A percentile compares a stretch with the other conserved stretches of the same genome.
These are phyloP conservation scores for Discostella pseudostelligera DNA, from an alignment of 108 stramenopile genomes.

Conservation along the genomic window DNA sequence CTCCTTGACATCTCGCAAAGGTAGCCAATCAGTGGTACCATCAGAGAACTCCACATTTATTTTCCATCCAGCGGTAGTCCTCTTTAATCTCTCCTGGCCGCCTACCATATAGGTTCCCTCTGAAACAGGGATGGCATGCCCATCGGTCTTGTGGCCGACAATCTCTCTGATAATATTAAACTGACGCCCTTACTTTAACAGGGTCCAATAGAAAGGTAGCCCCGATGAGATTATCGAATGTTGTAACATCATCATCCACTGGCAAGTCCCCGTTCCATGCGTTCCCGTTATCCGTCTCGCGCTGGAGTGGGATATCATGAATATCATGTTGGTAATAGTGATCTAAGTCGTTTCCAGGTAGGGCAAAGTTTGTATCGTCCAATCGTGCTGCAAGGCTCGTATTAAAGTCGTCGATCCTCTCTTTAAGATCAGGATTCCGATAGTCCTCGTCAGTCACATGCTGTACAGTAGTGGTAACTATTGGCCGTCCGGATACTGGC, in stretches of 20 bases:
- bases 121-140: too few species aligned
- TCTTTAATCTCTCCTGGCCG: neutral
- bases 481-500: constrained; percentile 12
- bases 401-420: neutral
- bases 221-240: too few species aligned
- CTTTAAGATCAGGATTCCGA: too few species aligned
- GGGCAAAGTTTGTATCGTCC: neutral
- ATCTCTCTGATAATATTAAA: neutral
- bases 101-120: neutral
- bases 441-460: constrained; percentile 12
- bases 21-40: neutral
- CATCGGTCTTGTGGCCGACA: too few species aligned
- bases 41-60: neutral
- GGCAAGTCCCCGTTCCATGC: neutral
- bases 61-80: neutral
- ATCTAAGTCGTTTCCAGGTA: neutral
- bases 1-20: neutral
- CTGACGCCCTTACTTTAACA: constrained; percentile 34
- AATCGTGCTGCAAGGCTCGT: neutral
- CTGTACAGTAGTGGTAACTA: constrained; percentile 31
- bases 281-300: neutral
- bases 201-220: too few species aligned
- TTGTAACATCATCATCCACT: neutral
- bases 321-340: neutral
- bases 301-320: neutral